Evolutionary conservation across 306 rosid species (phyloP), one percentile per base, ranked within the genome.

Genomic region (Cucurbita pepo): DNA sequence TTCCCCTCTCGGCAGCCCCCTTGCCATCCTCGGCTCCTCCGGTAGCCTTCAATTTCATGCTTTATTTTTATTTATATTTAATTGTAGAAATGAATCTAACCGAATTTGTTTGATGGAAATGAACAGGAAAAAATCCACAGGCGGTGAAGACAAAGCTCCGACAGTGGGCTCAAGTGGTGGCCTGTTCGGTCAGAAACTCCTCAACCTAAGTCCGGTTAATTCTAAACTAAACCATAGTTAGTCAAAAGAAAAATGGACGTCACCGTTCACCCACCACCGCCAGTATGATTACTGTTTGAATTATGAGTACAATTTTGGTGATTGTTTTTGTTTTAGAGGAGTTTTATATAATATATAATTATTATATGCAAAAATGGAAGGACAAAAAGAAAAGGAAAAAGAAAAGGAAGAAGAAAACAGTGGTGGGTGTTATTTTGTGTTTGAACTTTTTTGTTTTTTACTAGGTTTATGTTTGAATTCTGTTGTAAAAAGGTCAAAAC

Each of bases 131-230:
- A 36, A 83, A 89, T 78, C 62, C 77, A 67, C 72, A 81, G 58
- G 72, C 54, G 69, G 87, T 87, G 87, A 91, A 91, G 89, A 83
- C 74, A 78, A 85, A 89, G 54, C 75, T 91, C 82, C 81, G 77
- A 66, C 93, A 84, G 74, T 91, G 97, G 97, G 96, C 96, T 10
- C 88, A 81, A 54, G 82, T 87, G 63, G 97, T 89, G 10, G 96
- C 86, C 34, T 91, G 88, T 81, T 69, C 82, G 53, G 85, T 81
- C 69, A 79, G 85, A 45, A 79, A 88, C 69, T 83, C 86, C 15
- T 69, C 73, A 48, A 69, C 10, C 19, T 66, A 22, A 65, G 53
- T 30, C 34, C 3, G 34, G 34, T 30, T 30, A 30, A 18, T 44
- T 36, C 2, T 71, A 64, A 80, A 63, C n/a, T 30, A 30, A 30